Evolutionary conservation across 495 filamentous ascomycete species (phyloP).

Genomic region (Pyrenula aspistea): DNA sequence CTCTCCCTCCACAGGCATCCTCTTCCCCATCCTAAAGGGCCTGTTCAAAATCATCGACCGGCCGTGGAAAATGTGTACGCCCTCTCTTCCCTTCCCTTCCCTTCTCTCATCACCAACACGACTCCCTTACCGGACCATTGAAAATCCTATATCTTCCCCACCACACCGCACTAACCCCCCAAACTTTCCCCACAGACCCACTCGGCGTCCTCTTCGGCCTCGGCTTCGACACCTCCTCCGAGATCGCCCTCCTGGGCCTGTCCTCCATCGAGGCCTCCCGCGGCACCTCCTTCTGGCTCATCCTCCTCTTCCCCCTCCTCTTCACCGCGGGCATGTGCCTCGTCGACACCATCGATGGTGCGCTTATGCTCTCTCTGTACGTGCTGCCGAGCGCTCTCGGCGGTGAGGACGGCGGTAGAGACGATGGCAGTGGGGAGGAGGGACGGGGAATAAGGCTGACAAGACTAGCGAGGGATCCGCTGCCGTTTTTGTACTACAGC

Average conservation of each 20-base stretch:
- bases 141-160: not conserved
- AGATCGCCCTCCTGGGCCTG: slow-evolving; percentile 86
- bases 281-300: slow-evolving; percentile 87
- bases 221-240: slow-evolving; percentile 91
- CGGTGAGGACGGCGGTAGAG: slow-evolving; percentile 3
- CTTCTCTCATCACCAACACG: not conserved
- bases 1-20: slow-evolving; percentile 27
- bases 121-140: not conserved
- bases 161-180: not conserved
- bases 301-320: slow-evolving; percentile 80
- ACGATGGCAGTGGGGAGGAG: slow-evolving; percentile 14
- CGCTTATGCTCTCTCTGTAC: slow-evolving; percentile 91
- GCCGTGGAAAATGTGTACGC: slow-evolving; percentile 83
- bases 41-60: slow-evolving; percentile 77
- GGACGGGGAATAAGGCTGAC: too few species aligned
- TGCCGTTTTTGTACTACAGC: slow-evolving; percentile 89
- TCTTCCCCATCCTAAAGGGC: slow-evolving; percentile 58
- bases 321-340: slow-evolving; percentile 94
- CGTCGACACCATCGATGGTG: slow-evolving; percentile 80
- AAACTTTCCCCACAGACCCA: slow-evolving; percentile 41
- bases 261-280: slow-evolving; percentile 71
- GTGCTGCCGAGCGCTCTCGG: slow-evolving; percentile 43
- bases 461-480: slow-evolving; percentile 62
- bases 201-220: slow-evolving; percentile 83
- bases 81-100: not conserved